Conservation (phyloP, 257 asterid genomes). For the Misopates orontium region DNA sequence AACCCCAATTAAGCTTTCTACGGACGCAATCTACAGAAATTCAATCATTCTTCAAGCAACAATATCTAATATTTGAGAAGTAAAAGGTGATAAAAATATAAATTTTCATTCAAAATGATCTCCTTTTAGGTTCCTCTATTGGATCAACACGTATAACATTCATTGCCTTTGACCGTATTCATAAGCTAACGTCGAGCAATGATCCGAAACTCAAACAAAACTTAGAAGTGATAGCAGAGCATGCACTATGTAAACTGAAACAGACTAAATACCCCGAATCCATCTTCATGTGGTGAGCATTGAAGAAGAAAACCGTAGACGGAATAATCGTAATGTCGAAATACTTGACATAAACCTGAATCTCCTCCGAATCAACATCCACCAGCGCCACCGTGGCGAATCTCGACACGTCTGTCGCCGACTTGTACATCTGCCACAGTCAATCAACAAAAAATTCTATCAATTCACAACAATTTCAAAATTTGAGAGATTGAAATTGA, state of each 20-base stretch:
- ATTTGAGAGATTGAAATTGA: background rate
- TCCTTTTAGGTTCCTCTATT: no score
- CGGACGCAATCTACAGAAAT: background rate
- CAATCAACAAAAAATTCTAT: background rate
- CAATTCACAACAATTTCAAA: no score
- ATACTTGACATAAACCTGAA: conserved; percentile 79
- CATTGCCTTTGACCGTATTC: no score
- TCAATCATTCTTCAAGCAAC: background rate
- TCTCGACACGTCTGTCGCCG: conserved; percentile 76
- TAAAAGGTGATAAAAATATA: no score
- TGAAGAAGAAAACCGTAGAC: conserved; percentile 85
- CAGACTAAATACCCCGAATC: conserved; percentile 66
- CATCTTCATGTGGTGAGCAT: conserved; percentile 98
- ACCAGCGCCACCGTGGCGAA: conserved; percentile 80
- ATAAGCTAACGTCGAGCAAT: no score
- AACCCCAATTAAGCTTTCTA: background rate
- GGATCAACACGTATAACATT: no score
- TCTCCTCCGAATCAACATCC: conserved; percentile 77
- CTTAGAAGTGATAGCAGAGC: background rate
- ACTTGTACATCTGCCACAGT: conserved; percentile 59
- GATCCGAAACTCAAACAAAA: no score
- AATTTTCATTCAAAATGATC: no score
- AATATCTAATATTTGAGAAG: no score
- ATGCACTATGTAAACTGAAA: background rate
- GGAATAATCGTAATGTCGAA: conserved; percentile 81